Base-by-base conservation (phyloP, 352 stramenopile species). In the Globisporangium polare region DNA sequence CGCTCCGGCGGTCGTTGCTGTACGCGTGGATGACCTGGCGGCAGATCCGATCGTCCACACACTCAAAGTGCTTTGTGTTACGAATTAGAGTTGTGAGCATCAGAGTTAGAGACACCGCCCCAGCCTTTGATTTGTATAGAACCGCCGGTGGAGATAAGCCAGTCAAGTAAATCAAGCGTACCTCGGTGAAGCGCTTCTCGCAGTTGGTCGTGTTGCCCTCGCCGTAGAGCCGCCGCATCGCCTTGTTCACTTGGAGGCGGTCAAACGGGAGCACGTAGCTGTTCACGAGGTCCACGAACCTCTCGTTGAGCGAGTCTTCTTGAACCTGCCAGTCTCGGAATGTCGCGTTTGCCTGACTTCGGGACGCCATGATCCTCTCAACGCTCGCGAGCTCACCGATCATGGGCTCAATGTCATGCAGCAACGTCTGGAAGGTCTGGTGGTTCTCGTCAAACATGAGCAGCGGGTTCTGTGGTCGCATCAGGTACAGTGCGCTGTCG, bases 221-320 rank as follows among this genome's bases (percentile, higher is more conserved):
- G 15, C 59, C 50, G 10, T 53, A 18, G 15, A 29, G 39, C 8
- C 12, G 17, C 29, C 53, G 47, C 13, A 57, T 27, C 1, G 60
- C 60, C 10, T 52, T 45, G 22, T 50, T 51, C 2, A 58, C 41
- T 13, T 20, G 31, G 27, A 12, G 49, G 7, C 67, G 26, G 10
- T 67, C 52, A 42, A 78, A 78, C 3, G 71, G 71, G 29, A 78
- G 27, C 2, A 69, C 35, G 37, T 73, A 71, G 47, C 61, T 63
- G 3, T 75, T 39, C 26, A 56, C 6, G n/a, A 78, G 62, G 29
- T 75, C 68, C 15, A 78, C 22, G 33, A 72, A 78, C 62, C 73
- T 63, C 0, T 54, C 61, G 2, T 41, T 69, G 5, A 17, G n/a
- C 5, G 42, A 12, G 71, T 45, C 45, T 22, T 52, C 17, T 56